Conservation (phyloP, 2,329 filamentous ascomycete genomes). For the Aspergillus pseudotamarii region DNA sequence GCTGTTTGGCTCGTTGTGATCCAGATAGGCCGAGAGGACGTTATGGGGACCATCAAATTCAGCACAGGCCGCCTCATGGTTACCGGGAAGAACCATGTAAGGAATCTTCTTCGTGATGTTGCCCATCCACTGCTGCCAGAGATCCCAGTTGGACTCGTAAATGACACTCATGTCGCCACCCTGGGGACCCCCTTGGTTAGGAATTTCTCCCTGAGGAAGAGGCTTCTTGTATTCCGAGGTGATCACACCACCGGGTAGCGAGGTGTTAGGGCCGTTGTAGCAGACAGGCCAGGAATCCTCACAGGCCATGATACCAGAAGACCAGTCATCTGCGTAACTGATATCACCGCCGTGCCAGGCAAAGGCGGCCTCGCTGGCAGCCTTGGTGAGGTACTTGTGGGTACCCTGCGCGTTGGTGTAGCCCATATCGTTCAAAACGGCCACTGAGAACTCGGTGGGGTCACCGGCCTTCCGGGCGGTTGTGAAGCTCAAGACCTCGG, state of each 20-base stretch:
- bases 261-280: conserved; percentile 52
- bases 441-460: conserved; percentile 46
- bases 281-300: conserved; percentile 53
- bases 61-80: conserved; percentile 54
- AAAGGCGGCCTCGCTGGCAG: conserved; percentile 51
- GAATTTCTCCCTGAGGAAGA: conserved; percentile 48
- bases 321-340: conserved; percentile 56
- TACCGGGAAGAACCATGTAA: conserved; percentile 56
- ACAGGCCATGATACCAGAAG: conserved; percentile 54
- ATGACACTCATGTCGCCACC: conserved; percentile 54
- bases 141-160: conserved; percentile 57
- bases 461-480: conserved; percentile 51
- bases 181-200: conserved; percentile 50
- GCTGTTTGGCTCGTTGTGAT: conserved; percentile 47
- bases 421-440: conserved; percentile 57
- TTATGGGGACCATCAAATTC: conserved; percentile 54
- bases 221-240: conserved; percentile 49
- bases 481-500: conserved; percentile 50
- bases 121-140: conserved; percentile 56
- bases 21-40: conserved; percentile 50
- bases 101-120: conserved; percentile 48
- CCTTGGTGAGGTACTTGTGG: conserved; percentile 46
- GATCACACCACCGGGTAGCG: conserved; percentile 40
- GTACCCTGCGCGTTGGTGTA: conserved; percentile 57
- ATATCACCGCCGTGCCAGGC: conserved; percentile 59